Conservation (phyloP, 2,329 filamentous ascomycete genomes). For the Aspergillus amoenus region DNA sequence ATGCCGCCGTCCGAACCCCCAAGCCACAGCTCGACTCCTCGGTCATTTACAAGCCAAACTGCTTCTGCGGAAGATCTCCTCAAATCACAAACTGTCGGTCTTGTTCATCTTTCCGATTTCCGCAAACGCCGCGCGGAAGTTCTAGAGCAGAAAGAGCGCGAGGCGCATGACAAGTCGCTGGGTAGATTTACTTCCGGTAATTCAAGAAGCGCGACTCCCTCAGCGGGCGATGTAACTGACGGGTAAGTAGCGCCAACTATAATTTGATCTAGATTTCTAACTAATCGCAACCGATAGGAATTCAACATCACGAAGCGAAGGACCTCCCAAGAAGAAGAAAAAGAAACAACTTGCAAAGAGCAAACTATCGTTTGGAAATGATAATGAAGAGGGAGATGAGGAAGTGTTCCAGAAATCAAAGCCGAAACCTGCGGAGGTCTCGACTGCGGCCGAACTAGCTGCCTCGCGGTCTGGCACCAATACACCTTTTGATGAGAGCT, state of each 20-base stretch:
- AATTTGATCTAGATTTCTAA: slow-evolving; percentile 15
- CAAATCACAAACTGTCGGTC: slow-evolving; percentile 82
- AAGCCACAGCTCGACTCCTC: slow-evolving; percentile 45
- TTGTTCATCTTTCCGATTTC: slow-evolving; percentile 90
- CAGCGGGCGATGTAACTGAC: slow-evolving; percentile 49
- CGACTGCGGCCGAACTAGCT: slow-evolving; percentile 39
- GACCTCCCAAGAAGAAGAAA: slow-evolving; percentile 54
- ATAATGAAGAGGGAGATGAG: slow-evolving; percentile 62
- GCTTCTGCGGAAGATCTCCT: slow-evolving; percentile 77
- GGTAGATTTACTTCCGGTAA: slow-evolving; percentile 42
- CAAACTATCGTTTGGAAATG: slow-evolving; percentile 63
- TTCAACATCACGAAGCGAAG: slow-evolving; percentile 48
- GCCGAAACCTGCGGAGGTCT: slow-evolving; percentile 20
- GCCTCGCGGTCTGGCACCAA: slow-evolving; percentile 39
- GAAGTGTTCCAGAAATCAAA: background rate
- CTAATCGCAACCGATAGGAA: slow-evolving; percentile 61
- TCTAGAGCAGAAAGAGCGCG: slow-evolving; percentile 84
- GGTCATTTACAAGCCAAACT: slow-evolving; percentile 70
- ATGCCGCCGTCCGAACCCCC: slow-evolving; percentile 36
- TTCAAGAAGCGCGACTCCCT: slow-evolving; percentile 54
- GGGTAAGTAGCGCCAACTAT: slow-evolving; percentile 51
- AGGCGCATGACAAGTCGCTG: slow-evolving; percentile 65
- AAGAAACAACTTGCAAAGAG: slow-evolving; percentile 60
- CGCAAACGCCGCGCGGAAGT: slow-evolving; percentile 93
- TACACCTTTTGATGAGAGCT: slow-evolving; percentile 34